Percentiles rank a stretch among this genome's conserved stretches.
Conservation (phyloP, 2,329 filamentous ascomycete genomes). For the Clonostachys rosea region DNA sequence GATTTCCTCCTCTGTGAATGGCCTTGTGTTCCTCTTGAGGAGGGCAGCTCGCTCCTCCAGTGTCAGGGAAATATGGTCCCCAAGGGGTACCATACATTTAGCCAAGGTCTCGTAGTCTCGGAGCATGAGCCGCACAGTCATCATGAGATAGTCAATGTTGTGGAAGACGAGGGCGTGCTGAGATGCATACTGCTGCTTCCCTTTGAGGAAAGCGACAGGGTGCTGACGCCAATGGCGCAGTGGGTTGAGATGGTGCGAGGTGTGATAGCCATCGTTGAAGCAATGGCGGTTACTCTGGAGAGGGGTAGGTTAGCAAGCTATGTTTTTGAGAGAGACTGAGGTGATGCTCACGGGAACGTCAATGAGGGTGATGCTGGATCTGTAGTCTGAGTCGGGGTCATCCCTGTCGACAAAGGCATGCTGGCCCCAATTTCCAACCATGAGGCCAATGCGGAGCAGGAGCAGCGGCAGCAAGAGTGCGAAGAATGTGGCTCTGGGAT, state of each 20-base stretch:
- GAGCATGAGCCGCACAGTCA: conserved; percentile 62
- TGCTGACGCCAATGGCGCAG: conserved; percentile 79
- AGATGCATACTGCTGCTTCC: conserved; percentile 60
- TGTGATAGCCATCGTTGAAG: conserved; percentile 82
- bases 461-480: conserved; percentile 63
- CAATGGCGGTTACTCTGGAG: conserved; percentile 72
- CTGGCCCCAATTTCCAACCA: conserved; percentile 83
- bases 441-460: conserved; percentile 64
- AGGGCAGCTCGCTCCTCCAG: conserved; percentile 58
- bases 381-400: conserved; percentile 72
- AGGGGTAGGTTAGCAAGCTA: background rate
- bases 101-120: conserved; percentile 71
- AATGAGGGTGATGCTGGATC: conserved; percentile 74
- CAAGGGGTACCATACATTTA: conserved; percentile 68
- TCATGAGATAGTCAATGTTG: conserved; percentile 77
- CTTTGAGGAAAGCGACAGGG: conserved; percentile 66
- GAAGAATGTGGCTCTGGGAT: conserved; percentile 55
- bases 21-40: conserved; percentile 59
- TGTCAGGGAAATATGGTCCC: conserved; percentile 62
- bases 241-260: conserved; percentile 75
- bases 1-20: conserved; percentile 64
- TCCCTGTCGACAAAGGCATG: conserved; percentile 75
- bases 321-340: background rate
- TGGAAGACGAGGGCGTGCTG: conserved; percentile 73
- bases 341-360: conserved; percentile 65